Evolutionary conservation across 2,329 filamentous ascomycete genomes (phyloP).

Genomic region (Conoideocrella luteorostrata): DNA sequence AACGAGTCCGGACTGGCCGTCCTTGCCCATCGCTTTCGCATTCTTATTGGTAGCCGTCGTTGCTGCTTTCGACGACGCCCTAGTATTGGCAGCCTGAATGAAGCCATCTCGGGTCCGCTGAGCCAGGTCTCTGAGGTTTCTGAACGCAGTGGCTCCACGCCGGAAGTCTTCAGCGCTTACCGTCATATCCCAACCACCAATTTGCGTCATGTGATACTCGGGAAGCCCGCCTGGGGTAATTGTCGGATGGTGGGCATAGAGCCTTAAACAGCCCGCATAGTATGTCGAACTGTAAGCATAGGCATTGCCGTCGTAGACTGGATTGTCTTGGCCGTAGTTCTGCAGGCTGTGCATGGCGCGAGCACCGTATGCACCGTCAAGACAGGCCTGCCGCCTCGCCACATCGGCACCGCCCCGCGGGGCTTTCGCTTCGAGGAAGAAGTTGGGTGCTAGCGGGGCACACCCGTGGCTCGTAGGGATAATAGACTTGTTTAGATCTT

Average conservation of each 20-base stretch:
- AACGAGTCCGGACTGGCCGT: too few relatives aligned
- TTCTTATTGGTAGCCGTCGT: too few relatives aligned
- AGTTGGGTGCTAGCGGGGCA: conserved; percentile 29
- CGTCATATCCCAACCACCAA: conserved; percentile 22
- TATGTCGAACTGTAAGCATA: conserved; percentile 30
- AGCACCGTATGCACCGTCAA: conserved; percentile 29
- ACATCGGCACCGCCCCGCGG: conserved; percentile 20
- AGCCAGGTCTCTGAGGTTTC: conserved; percentile 32
- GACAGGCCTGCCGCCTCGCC: conserved; percentile 24
- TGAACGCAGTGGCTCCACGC: conserved; percentile 28
- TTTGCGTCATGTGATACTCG: conserved; percentile 32
- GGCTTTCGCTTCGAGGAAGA: conserved; percentile 32
- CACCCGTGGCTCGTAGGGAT: conserved; percentile 25
- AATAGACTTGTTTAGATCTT: too few relatives aligned
- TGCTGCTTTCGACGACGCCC: neutral
- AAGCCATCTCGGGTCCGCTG: conserved; percentile 28
- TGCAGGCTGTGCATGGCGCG: conserved; percentile 28
- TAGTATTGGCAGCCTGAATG: conserved; percentile 22
- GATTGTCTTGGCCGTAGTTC: conserved; percentile 19
- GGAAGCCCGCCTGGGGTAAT: conserved; percentile 12
- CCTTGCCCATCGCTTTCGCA: too few relatives aligned
- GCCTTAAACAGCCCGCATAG: conserved; percentile 25
- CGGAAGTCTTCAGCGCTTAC: conserved; percentile 20
- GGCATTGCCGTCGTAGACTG: conserved; percentile 30
- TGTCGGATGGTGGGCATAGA: conserved; percentile 26